Percentiles rank a stretch among this genome's conserved stretches.
Conservation (phyloP, 768 basidiomycete genomes). For the Podaxis sp. region DNA sequence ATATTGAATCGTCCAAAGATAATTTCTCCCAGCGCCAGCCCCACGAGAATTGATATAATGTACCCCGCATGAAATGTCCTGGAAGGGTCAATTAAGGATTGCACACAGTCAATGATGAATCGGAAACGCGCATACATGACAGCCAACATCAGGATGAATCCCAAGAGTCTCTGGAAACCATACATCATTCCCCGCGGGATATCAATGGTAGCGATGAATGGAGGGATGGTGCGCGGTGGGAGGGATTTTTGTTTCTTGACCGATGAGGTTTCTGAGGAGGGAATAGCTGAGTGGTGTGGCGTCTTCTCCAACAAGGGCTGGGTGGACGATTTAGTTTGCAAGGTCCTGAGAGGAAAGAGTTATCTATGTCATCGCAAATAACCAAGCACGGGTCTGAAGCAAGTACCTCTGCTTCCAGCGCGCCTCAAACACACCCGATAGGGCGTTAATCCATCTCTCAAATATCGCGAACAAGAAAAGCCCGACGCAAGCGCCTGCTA, state of each 20-base stretch:
- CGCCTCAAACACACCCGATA: constrained; percentile 48
- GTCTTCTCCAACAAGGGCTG: constrained; percentile 1
- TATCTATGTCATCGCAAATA: background rate
- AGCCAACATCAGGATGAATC: constrained; percentile 76
- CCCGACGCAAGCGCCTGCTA: constrained; percentile 73
- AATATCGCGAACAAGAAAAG: constrained; percentile 65
- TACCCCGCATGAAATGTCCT: constrained; percentile 87
- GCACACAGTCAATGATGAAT: background rate
- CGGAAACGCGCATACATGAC: constrained; percentile 59
- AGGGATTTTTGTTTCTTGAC: background rate
- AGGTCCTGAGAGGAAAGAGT: constrained; percentile 5
- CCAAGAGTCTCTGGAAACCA: constrained; percentile 58
- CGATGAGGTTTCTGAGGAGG: background rate
- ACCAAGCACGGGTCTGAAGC: background rate
- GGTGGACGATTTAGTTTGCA: background rate
- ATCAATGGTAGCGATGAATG: constrained; percentile 70
- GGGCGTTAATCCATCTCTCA: constrained; percentile 67
- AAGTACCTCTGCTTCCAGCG: constrained; percentile 60
- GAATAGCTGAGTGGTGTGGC: background rate
- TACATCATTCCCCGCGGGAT: constrained; percentile 66
- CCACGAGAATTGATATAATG: constrained; percentile 68
- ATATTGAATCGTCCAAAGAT: constrained; percentile 56
- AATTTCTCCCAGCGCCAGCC: constrained; percentile 73
- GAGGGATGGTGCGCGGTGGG: constrained; percentile 42
- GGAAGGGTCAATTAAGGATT: constrained; percentile 10